Base-by-base conservation (phyloP, 108 stramenopile genomes). In the Chaetoceros muelleri region DNA sequence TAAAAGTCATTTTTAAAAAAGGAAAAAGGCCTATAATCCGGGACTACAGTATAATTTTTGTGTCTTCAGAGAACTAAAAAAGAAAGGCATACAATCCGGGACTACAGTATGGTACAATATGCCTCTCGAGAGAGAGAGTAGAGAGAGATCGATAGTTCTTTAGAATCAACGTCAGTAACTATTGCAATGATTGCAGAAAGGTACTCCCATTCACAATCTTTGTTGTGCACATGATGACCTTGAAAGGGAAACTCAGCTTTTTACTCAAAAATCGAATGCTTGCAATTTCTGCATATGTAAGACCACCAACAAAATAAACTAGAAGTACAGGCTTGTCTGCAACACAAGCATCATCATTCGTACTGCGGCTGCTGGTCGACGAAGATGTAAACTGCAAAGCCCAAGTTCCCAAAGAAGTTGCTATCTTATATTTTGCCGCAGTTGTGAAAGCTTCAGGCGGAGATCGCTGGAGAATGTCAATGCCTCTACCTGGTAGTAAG, bases 271-370 rank as follows among this genome's bases (percentile, higher is more conserved):
- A 94, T 22, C 96, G 80, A 40, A 98, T 53, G 13, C 93, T 90
- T 1, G 96, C 92, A 48, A 98, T 78, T 72, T 98, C 97, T 78
- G 86, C 84, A 62, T 75, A 94, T 13, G 95, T 87, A 0, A 98
- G 79, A 3, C 97, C 97, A 24, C 97, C 97, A 5, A 95, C 67
- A 64, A 74, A 95, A 50, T 82, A 74, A 1, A 98, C 87, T 30
- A 95, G 49, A 58, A 96, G 70, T 25, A 80, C 78, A 10, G 90
- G 87, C 58, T 94, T 94, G 10, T 66, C 62, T 3, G 3, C 30
- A 45, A 24, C 49, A n/a, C 22, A 28, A 40, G 46, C 26, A 30
- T 44, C 52, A 23, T 44, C 25, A 24, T 23, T 26, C 21, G 28
- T 24, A 22, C 30, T 44, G 22, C 8, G 10, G n/a, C n/a, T n/a